Percentiles rank a stretch among this genome's conserved stretches.
Evolutionary conservation across 164 flowering plant species (phyloP).

Genomic region (Sextonia rubra): DNA sequence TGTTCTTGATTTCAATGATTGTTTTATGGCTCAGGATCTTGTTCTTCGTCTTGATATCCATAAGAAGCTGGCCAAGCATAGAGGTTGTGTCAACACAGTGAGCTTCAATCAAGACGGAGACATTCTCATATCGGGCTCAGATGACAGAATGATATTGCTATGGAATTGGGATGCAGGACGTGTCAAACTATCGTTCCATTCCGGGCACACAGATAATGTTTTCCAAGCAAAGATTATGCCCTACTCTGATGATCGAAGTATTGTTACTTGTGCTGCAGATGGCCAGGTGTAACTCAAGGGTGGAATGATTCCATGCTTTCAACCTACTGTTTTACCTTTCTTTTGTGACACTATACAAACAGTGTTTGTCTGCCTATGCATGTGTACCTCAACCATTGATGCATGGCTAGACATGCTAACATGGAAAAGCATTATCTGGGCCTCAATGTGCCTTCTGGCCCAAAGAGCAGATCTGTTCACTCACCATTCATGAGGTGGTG

Average conservation of each 20-base stretch:
- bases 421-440: neutral
- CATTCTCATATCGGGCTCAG: slow-evolving; percentile 86
- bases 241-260: slow-evolving; percentile 62
- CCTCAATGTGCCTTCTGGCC: neutral
- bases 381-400: neutral
- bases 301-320: neutral
- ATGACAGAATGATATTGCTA: slow-evolving; percentile 69
- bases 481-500: neutral
- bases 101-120: slow-evolving; percentile 81
- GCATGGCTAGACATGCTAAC: neutral
- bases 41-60: slow-evolving; percentile 58
- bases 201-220: slow-evolving; percentile 80
- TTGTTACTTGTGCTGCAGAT: slow-evolving; percentile 96
- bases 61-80: slow-evolving; percentile 63
- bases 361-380: neutral
- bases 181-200: slow-evolving; percentile 58
- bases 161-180: slow-evolving; percentile 89
- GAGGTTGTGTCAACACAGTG: slow-evolving; percentile 94
- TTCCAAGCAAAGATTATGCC: slow-evolving; percentile 97
- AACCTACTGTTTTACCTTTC: neutral
- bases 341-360: neutral
- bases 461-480: neutral
- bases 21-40: slow-evolving; percentile 56
- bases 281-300: slow-evolving; percentile 55
- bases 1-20: neutral